phyloP scores from a whole-genome alignment of 1,139 yeast genomes.

The Geotrichum bryndzae region DNA sequence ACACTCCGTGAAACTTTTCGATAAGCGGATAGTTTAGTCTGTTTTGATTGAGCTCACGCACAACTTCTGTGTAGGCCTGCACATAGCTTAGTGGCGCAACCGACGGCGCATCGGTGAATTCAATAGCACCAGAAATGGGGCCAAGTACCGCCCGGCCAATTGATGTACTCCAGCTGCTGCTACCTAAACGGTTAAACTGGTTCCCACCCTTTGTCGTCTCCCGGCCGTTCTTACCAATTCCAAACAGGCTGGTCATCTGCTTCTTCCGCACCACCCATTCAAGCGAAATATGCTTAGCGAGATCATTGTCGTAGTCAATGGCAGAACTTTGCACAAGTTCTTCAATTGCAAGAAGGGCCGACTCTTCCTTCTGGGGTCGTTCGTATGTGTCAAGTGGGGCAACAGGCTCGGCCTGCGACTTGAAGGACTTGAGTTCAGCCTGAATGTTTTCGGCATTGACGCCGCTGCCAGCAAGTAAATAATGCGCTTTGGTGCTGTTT shows the following conservation, averaged over 20 bases:
- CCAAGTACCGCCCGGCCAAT: constrained; percentile 37
- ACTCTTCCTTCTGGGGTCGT: constrained; percentile 71
- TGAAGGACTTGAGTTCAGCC: constrained; percentile 42
- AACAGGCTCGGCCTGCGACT: constrained; percentile 14
- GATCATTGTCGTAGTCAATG: constrained; percentile 72
- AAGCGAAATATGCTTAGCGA: constrained; percentile 63
- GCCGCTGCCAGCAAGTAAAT: constrained; percentile 83
- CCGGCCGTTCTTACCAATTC: constrained; percentile 34
- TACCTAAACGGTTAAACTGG: constrained; percentile 4
- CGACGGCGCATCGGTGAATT: constrained; percentile 27
- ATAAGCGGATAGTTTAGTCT: constrained; percentile 47
- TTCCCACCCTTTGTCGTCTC: constrained; percentile 7
- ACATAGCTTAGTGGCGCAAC: constrained; percentile 3
- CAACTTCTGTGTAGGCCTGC: constrained; percentile 32
- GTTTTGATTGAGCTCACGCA: constrained; percentile 59
- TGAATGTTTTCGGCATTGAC: constrained; percentile 84
- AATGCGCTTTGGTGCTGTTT: constrained; percentile 81
- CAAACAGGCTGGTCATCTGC: constrained; percentile 64
- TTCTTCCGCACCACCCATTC: constrained; percentile 82
- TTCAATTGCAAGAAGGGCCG: constrained; percentile 75
- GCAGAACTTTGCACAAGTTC: constrained; percentile 71
- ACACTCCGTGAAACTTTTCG: constrained; percentile 48
- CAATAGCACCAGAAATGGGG: constrained; percentile 30
- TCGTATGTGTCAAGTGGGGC: constrained; percentile 36
- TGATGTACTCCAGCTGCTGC: constrained; percentile 31